Evolutionary conservation across 202 grass and related monocot species (phyloP).

Genomic region (Setaria viridis): DNA sequence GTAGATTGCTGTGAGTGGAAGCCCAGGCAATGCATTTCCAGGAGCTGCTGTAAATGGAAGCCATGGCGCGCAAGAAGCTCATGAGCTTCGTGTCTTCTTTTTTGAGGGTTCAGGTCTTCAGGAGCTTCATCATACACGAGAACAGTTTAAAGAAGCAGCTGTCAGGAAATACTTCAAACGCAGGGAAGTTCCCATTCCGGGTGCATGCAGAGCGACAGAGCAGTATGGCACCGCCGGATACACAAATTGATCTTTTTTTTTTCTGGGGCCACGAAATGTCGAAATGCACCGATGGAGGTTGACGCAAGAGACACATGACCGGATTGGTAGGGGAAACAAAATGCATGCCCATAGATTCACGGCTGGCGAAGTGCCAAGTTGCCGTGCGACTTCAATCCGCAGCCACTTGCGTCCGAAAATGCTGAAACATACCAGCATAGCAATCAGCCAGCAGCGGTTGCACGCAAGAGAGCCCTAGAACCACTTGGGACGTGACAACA

Average conservation of each 20-base stretch:
- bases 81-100: not conserved
- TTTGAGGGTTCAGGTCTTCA: not conserved
- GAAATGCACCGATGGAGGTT: not conserved
- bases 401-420: not conserved
- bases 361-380: slow-evolving; percentile 6
- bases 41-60: not conserved
- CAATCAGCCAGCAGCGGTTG: not conserved
- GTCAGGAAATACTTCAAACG: not conserved
- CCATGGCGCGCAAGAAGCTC: not conserved
- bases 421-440: not conserved
- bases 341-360: not conserved
- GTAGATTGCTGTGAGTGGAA: not conserved
- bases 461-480: slow-evolving; percentile 15
- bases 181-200: not conserved
- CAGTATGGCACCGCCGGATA: not conserved
- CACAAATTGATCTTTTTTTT: not conserved
- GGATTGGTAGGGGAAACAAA: not conserved
- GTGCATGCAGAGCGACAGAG: not conserved
- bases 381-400: not conserved
- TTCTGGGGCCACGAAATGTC: not conserved
- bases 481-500: not conserved
- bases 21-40: not conserved
- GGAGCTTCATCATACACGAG: not conserved
- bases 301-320: not conserved
- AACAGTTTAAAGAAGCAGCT: not conserved